These are phyloP conservation scores for Ambrosia hybrid DNA, from an alignment of 140 eudicot genomes.

Conservation along the genomic window DNA sequence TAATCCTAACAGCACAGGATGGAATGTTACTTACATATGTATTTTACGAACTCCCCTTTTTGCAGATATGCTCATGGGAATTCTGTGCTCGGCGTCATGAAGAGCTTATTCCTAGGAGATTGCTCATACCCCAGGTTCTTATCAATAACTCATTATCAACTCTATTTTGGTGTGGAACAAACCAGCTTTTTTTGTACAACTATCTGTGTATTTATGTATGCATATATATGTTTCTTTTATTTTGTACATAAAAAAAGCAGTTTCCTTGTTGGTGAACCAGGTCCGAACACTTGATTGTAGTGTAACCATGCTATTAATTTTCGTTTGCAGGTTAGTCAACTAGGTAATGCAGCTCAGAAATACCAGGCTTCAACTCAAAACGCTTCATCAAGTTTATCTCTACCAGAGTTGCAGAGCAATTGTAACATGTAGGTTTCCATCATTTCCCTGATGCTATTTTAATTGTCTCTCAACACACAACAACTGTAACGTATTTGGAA, in stretches of 20 bases:
- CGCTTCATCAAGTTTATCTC: constrained; percentile 61
- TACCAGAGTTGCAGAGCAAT: constrained; percentile 83
- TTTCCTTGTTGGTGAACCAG: too few species aligned
- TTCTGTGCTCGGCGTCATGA: constrained; percentile 99
- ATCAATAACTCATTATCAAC: neutral
- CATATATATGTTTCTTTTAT: too few species aligned
- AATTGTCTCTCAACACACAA: constrained; percentile 40
- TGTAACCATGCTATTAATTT: neutral
- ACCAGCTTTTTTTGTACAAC: too few species aligned
- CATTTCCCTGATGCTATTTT: too few species aligned
- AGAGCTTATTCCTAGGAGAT: constrained; percentile 92
- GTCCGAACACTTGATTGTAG: too few species aligned
- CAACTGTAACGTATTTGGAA: constrained; percentile 58
- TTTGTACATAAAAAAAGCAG: too few species aligned
- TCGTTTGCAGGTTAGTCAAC: constrained; percentile 73
- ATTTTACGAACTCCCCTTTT: constrained; percentile 11
- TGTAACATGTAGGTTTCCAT: constrained; percentile 59
- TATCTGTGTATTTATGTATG: too few species aligned
- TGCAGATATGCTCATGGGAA: constrained; percentile 97
- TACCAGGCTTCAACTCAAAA: constrained; percentile 80
- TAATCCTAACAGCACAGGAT: neutral
- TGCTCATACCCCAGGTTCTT: constrained; percentile 85
- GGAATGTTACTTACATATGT: neutral
- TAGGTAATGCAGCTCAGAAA: constrained; percentile 89
- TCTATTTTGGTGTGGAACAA: too few species aligned